phyloP scores from a whole-genome alignment of 352 stramenopile species.

The Thraustochytrium sp. region DNA sequence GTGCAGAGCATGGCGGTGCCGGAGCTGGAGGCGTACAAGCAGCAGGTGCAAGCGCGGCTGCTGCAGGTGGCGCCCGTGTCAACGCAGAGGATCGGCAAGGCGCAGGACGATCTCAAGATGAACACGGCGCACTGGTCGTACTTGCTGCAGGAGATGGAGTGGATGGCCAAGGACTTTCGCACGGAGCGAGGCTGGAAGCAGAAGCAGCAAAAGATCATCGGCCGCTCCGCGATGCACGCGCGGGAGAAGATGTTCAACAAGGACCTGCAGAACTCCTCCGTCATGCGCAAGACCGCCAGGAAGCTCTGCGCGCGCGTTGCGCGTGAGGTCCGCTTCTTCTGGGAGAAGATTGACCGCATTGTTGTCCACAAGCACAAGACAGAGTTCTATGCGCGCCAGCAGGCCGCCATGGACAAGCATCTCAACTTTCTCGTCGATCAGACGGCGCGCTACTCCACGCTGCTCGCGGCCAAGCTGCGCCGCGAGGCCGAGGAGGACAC shows the following conservation, averaged over 20 bases:
- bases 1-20: neutral
- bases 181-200: conserved; percentile 77
- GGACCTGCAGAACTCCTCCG: conserved; percentile 14
- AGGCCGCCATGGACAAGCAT: conserved; percentile 90
- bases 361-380: conserved; percentile 92
- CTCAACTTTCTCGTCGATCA: conserved; percentile 87
- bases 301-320: conserved; percentile 62
- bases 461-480: conserved; percentile 63
- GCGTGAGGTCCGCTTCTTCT: conserved; percentile 83
- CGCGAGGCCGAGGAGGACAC: conserved; percentile 9
- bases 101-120: neutral
- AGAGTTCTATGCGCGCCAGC: conserved; percentile 48
- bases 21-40: neutral
- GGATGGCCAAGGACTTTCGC: conserved; percentile 85
- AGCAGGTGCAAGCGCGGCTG: neutral
- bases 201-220: conserved; percentile 66
- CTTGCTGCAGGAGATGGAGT: conserved; percentile 59
- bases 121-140: conserved; percentile 47
- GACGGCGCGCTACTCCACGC: conserved; percentile 90
- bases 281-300: conserved; percentile 3
- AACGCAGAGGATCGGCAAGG: neutral
- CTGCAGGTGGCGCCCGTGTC: neutral
- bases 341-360: conserved; percentile 95
- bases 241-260: conserved; percentile 39
- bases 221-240: conserved; percentile 60